Evolutionary conservation across 768 basidiomycete species (phyloP), one percentile per base, ranked within the genome.

Genomic region (Suillus ampliporus): DNA sequence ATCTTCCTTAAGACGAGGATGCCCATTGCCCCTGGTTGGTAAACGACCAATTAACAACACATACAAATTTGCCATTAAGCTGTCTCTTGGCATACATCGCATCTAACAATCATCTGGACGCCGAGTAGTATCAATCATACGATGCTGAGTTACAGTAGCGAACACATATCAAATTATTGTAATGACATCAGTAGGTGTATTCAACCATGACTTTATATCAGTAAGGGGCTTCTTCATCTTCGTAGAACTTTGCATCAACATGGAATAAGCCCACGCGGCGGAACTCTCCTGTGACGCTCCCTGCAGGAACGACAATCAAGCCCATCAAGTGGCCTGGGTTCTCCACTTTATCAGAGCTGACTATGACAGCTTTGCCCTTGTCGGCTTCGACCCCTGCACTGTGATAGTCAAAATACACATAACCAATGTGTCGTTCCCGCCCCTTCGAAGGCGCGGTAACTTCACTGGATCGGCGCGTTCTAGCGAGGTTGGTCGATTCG

Each of bases 201-300:
- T 11, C 28, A 57, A 31, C 54, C 28, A 59, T 11, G 56, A 57
- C 15, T 14, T 44, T 44, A 61, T n/a, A 3, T 61, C 57, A 40
- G 19, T 31, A 44, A n/a, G 44, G 31, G 13, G 61, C 57, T 21
- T 58, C 61, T 6, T 56, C 52, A 58, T 61, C 56, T 15, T 58
- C 57, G 17, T 40, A 38, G 34, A 41, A 31, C 26, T 13, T 46
- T 10, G 21, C 41, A 37, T 58, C 14, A 2, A 57, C 11, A 35
- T 21, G 5, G 38, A 61, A 44, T 19, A 43, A 7, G 57, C 60
- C 53, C 10, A 61, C 41, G 5, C 60, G 60, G 10, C 26, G 60
- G 28, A 57, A 61, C 11, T 28, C 40, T 41, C 38, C 53, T 38
- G 31, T 31, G 31, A 31, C 40, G 4, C 26, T 41, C 11, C 17